Percentiles rank a stretch among this genome's conserved stretches.
Conservation (phyloP, 495 filamentous ascomycete species). For the Penicillium diatomitis region DNA sequence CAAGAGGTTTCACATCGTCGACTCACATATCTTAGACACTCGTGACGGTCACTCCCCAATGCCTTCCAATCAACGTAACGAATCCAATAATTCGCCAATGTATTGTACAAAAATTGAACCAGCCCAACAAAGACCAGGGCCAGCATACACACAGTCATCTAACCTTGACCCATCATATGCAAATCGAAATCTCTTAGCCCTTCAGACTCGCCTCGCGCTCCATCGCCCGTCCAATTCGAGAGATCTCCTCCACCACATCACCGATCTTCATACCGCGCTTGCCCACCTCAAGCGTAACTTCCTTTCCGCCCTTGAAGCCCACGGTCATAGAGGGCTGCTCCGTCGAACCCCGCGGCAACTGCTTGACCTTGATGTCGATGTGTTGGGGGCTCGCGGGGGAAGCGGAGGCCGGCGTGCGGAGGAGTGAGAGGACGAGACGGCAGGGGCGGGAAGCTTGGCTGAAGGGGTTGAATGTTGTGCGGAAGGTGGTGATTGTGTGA, state of each 20-base stretch:
- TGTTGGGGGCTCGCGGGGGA: constrained; percentile 63
- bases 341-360: constrained; percentile 58
- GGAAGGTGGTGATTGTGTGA: constrained; percentile 62
- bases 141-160: neutral
- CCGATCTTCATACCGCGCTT: constrained; percentile 79
- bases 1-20: no score
- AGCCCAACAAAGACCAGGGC: constrained; percentile 4
- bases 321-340: constrained; percentile 49
- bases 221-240: constrained; percentile 75
- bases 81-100: neutral
- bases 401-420: constrained; percentile 55
- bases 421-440: constrained; percentile 73
- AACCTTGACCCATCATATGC: neutral
- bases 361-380: constrained; percentile 59
- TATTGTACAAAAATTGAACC: constrained; percentile 23
- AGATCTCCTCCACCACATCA: constrained; percentile 79
- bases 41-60: no score
- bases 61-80: no score
- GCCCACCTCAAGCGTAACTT: constrained; percentile 58
- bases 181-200: constrained; percentile 28
- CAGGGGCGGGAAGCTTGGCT: constrained; percentile 63
- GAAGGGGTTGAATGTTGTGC: constrained; percentile 89
- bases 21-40: no score
- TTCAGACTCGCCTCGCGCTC: constrained; percentile 74
- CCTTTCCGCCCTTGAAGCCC: constrained; percentile 54